A percentile compares a stretch with the other conserved stretches of the same genome.
phyloP scores from a whole-genome alignment of 2,329 filamentous ascomycete genomes.

The Pezicula carpinea region DNA sequence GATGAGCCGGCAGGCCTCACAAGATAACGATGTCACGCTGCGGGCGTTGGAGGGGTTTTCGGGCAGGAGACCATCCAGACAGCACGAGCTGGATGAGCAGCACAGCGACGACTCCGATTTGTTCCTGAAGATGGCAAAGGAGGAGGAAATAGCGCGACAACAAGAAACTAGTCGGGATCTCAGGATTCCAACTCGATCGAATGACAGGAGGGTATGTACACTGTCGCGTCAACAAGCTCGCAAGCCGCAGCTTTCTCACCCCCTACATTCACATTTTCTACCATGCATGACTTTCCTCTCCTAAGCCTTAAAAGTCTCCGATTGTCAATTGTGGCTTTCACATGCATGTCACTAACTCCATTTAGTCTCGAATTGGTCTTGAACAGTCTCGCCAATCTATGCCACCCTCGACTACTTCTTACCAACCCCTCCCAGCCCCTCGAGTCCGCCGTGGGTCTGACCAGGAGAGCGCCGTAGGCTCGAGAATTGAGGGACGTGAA shows the following conservation, averaged over 20 bases:
- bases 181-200: constrained; percentile 12
- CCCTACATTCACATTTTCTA: constrained; percentile 1
- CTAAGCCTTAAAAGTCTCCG: constrained; percentile 5
- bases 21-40: constrained; percentile 23
- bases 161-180: constrained; percentile 7
- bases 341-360: constrained; percentile 11
- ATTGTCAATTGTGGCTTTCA: constrained; percentile 11
- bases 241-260: not conserved
- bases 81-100: constrained; percentile 20
- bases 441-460: constrained; percentile 24
- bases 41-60: constrained; percentile 20
- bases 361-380: constrained; percentile 21
- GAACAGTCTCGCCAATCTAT: constrained; percentile 20
- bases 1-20: constrained; percentile 11
- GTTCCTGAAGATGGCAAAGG: constrained; percentile 26
- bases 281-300: constrained; percentile 2
- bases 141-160: constrained; percentile 23
- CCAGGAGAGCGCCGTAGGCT: constrained; percentile 17
- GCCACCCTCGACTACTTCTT: constrained; percentile 16
- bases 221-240: not conserved
- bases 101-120: constrained; percentile 28
- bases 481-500: constrained; percentile 20
- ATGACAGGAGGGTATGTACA: constrained; percentile 22
- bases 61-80: constrained; percentile 9
- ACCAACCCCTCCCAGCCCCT: constrained; percentile 11